A percentile compares a stretch with the other conserved stretches of the same genome.
These are phyloP conservation scores for Pistacia integerrima DNA, from an alignment of 345 rosid species.

Conservation along the genomic window DNA sequence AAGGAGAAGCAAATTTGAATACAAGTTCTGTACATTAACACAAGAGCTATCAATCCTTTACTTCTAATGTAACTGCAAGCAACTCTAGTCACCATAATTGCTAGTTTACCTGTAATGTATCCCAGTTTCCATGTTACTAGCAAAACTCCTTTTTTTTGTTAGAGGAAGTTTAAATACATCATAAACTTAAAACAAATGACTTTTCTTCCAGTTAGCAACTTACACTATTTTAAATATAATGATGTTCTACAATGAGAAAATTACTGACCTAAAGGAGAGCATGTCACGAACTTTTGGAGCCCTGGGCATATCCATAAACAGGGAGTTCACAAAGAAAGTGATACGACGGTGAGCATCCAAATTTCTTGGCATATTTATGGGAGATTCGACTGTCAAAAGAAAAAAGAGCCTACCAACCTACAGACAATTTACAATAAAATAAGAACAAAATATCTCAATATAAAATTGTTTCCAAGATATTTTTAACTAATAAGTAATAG, in stretches of 20 bases:
- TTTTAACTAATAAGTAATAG: neutral
- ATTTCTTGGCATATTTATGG: constrained; percentile 87
- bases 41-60: neutral
- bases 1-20: neutral
- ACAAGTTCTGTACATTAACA: neutral
- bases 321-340: constrained; percentile 95
- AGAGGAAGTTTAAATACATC: too few relatives aligned
- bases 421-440: constrained; percentile 14
- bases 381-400: constrained; percentile 89
- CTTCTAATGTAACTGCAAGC: neutral
- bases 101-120: too few relatives aligned
- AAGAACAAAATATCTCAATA: constrained; percentile 14
- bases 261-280: constrained; percentile 82
- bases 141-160: too few relatives aligned
- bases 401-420: constrained; percentile 77
- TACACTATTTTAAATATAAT: constrained; percentile 2
- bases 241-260: neutral
- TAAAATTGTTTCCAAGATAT: neutral
- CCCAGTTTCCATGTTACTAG: too few relatives aligned
- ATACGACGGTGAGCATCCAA: constrained; percentile 98
- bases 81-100: neutral
- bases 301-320: constrained; percentile 89
- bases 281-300: constrained; percentile 90
- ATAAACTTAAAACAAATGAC: too few relatives aligned
- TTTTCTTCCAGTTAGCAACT: neutral